Conservation (phyloP, 306 rosid genomes). For the Clitoria ternatea region DNA sequence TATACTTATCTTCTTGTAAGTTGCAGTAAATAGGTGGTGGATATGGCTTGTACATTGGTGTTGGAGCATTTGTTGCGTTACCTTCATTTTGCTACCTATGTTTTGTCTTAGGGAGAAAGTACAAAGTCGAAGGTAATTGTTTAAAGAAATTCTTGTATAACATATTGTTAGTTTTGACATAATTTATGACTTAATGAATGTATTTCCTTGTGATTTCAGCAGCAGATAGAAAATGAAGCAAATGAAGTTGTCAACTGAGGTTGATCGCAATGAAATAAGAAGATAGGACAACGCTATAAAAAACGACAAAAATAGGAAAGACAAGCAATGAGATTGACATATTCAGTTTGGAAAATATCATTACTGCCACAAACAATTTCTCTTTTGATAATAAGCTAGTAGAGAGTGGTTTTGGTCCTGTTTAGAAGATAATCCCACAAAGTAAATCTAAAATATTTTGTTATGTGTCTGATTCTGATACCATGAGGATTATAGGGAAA, state of each 20-base stretch:
- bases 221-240: not conserved
- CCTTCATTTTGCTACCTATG: not conserved
- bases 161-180: not conserved
- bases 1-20: not conserved
- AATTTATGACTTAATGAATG: not conserved
- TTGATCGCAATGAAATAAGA: not conserved
- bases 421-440: not conserved
- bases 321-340: not conserved
- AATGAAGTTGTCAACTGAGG: not conserved
- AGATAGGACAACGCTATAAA: not conserved
- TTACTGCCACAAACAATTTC: not conserved
- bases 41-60: conserved; percentile 16
- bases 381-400: not conserved
- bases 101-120: not conserved
- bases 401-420: not conserved
- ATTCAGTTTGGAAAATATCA: not conserved
- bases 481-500: conserved; percentile 19
- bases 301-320: not conserved
- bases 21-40: conserved; percentile 18
- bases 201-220: not conserved
- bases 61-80: not conserved
- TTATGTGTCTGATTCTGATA: not conserved
- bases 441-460: not conserved
- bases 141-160: not conserved
- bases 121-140: conserved; percentile 12